phyloP scores from a whole-genome alignment of 2,329 filamentous ascomycete genomes.

The Epichloe aotearoae region DNA sequence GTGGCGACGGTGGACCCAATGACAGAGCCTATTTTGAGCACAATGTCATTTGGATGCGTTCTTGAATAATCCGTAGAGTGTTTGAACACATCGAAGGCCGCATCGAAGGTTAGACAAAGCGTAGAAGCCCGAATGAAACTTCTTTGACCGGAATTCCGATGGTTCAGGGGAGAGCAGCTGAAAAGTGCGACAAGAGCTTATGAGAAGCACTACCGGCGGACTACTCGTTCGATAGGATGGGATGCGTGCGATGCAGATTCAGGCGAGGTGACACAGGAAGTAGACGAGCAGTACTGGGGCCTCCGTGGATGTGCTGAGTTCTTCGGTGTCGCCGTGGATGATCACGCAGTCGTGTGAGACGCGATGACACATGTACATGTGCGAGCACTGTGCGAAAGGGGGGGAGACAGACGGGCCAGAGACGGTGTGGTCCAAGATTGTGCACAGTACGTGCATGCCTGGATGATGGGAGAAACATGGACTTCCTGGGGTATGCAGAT shows the following conservation, averaged over 20 bases:
- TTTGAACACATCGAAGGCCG: background rate
- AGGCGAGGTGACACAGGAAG: background rate
- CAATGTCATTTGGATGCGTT: background rate
- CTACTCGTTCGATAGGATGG: background rate
- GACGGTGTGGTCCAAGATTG: background rate
- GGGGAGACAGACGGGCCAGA: background rate
- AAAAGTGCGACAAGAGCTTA: background rate
- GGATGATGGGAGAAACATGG: background rate
- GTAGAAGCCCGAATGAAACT: background rate
- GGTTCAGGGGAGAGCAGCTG: background rate
- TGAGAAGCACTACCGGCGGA: background rate
- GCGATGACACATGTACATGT: background rate
- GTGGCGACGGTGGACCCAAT: background rate
- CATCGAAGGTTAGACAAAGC: background rate
- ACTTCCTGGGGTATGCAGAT: background rate
- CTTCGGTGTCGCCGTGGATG: conserved; percentile 1
- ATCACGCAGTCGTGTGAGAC: background rate
- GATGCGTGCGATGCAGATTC: background rate
- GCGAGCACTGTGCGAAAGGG: background rate
- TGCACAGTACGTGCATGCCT: background rate
- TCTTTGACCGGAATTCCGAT: background rate
- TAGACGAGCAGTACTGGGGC: background rate
- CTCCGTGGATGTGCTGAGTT: background rate
- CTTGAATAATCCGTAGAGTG: background rate
- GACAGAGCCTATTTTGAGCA: background rate